These are phyloP conservation scores for Xylaria polymorpha DNA, from an alignment of 2,329 filamentous ascomycete genomes.

Conservation along the genomic window DNA sequence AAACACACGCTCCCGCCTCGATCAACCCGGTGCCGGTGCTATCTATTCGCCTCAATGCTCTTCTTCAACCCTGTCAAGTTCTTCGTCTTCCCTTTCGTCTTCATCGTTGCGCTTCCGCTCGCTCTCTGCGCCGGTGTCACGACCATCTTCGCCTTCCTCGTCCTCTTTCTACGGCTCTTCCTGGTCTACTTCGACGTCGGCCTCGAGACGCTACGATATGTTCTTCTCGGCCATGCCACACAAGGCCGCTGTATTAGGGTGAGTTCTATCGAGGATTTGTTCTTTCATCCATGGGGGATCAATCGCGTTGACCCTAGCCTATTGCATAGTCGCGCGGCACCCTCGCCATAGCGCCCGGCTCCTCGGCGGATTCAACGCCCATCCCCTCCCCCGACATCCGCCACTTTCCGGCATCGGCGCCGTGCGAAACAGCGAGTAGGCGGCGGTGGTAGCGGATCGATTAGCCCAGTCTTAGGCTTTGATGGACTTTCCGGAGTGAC, in stretches of 20 bases:
- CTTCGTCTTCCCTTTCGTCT: conserved; percentile 70
- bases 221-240: conserved; percentile 58
- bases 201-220: conserved; percentile 67
- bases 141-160: conserved; percentile 69
- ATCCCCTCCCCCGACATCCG: conserved; percentile 38
- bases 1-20: conserved; percentile 9
- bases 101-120: conserved; percentile 71
- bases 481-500: conserved; percentile 54
- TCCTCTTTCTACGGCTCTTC: conserved; percentile 69
- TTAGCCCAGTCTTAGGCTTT: conserved; percentile 41
- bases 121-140: conserved; percentile 72
- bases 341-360: conserved; percentile 32
- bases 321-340: conserved; percentile 40
- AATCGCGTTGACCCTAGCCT: neutral
- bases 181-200: conserved; percentile 73
- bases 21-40: conserved; percentile 23
- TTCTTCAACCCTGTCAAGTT: conserved; percentile 66
- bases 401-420: conserved; percentile 31
- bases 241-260: conserved; percentile 47
- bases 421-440: conserved; percentile 42
- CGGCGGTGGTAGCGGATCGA: conserved; percentile 41
- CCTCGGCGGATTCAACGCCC: conserved; percentile 39
- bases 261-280: neutral
- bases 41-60: conserved; percentile 56
- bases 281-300: no score